Percentiles rank a stretch among this genome's conserved stretches.
Conservation (phyloP, 768 basidiomycete genomes). For the Lyophyllum shimeji region DNA sequence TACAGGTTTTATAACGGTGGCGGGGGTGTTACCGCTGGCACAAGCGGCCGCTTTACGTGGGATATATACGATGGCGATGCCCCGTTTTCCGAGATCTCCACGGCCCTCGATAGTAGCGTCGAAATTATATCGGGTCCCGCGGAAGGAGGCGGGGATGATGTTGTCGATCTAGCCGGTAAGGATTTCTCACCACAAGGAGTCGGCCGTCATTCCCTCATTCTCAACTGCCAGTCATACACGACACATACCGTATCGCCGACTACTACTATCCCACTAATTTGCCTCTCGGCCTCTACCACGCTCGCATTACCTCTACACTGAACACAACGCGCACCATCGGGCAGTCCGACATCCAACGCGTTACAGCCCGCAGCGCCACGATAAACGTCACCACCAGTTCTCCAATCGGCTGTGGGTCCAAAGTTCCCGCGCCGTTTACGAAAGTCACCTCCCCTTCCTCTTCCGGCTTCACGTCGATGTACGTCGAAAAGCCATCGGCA, state of each 20-base stretch:
- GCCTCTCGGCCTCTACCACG: constrained; percentile 7
- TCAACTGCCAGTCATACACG: not conserved
- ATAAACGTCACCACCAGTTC: constrained; percentile 6
- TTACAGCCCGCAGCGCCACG: constrained; percentile 3
- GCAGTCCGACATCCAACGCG: not conserved
- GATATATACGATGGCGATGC: not conserved
- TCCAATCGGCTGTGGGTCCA: constrained; percentile 8
- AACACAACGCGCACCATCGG: not conserved
- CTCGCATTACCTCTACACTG: constrained; percentile 5
- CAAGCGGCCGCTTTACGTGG: not conserved
- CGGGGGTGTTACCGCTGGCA: not conserved
- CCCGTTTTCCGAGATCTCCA: not conserved
- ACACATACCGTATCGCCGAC: not conserved
- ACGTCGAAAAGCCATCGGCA: not conserved
- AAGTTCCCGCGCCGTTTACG: constrained; percentile 1
- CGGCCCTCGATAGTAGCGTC: not conserved
- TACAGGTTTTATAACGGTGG: not conserved
- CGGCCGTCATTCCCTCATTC: not conserved
- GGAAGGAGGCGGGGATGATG: not conserved
- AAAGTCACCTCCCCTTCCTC: constrained; percentile 3
- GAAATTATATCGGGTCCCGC: constrained; percentile 3
- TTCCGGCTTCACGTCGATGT: constrained; percentile 2
- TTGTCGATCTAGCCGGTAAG: constrained; percentile 7
- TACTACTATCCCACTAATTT: constrained; percentile 6
- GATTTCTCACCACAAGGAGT: too few relatives aligned